Percentiles rank a stretch among this genome's conserved stretches.
Evolutionary conservation across 805 yeast species (phyloP).

Genomic region (Brettanomyces naardenensis): DNA sequence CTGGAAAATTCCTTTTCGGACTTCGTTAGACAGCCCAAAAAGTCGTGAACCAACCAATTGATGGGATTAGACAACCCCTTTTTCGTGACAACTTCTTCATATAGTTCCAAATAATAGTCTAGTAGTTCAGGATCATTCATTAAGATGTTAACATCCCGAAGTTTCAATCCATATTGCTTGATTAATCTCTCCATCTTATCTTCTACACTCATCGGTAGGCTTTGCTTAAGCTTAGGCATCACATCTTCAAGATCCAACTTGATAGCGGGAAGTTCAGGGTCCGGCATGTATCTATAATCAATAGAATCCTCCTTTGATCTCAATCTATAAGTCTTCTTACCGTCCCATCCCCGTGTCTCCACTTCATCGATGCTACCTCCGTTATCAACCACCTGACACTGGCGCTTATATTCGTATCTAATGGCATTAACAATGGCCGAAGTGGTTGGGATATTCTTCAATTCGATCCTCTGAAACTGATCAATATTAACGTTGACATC

Average conservation of each 20-base stretch:
- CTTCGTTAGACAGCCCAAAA: constrained; percentile 61
- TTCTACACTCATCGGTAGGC: constrained; percentile 60
- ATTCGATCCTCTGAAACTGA: constrained; percentile 68
- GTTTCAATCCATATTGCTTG: constrained; percentile 39
- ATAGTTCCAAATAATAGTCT: constrained; percentile 44
- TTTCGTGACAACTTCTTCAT: constrained; percentile 17
- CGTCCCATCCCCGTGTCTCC: constrained; percentile 94
- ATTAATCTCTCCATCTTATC: constrained; percentile 37
- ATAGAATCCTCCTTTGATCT: constrained; percentile 75
- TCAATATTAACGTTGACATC: constrained; percentile 88
- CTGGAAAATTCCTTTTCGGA: constrained; percentile 30
- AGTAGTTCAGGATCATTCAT: constrained; percentile 42
- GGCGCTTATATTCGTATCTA: constrained; percentile 65
- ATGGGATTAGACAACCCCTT: constrained; percentile 31
- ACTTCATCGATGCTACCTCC: constrained; percentile 15
- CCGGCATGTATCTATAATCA: constrained; percentile 93
- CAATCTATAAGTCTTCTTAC: constrained; percentile 53
- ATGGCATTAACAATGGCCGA: constrained; percentile 75
- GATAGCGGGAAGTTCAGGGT: constrained; percentile 73
- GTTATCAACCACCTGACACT: constrained; percentile 39
- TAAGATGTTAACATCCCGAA: constrained; percentile 71
- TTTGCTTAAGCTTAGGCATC: constrained; percentile 28
- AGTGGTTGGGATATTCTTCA: constrained; percentile 82
- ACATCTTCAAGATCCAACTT: constrained; percentile 36
- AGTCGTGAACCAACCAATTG: constrained; percentile 80